A percentile compares a stretch with the other conserved stretches of the same genome.
Conservation (phyloP, 1,139 yeast genomes). For the Suhomyces coccinellae region DNA sequence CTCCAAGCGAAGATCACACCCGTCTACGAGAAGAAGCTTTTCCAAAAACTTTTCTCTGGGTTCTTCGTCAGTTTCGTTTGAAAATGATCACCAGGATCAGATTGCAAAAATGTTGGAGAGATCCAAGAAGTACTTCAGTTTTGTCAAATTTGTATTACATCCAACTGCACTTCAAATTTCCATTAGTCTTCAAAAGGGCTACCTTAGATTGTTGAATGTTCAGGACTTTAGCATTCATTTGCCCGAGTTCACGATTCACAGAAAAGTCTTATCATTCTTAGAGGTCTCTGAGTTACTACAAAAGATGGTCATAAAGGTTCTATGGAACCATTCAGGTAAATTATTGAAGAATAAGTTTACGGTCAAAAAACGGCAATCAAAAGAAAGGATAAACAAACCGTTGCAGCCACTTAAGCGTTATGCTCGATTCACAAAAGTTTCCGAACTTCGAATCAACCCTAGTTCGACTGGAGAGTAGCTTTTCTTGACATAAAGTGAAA, state of each 20-base stretch:
- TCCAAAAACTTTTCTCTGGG: slow-evolving; percentile 7
- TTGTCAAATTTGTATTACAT: slow-evolving; percentile 48
- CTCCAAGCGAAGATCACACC: slow-evolving; percentile 1
- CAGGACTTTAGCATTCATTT: slow-evolving; percentile 54
- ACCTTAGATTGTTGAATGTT: slow-evolving; percentile 59
- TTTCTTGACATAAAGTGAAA: slow-evolving; percentile 9
- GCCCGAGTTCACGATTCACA: slow-evolving; percentile 52
- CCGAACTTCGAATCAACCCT: slow-evolving; percentile 17
- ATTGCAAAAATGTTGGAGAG: slow-evolving; percentile 58
- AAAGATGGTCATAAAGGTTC: slow-evolving; percentile 50
- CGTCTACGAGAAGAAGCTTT: not conserved
- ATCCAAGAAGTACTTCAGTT: slow-evolving; percentile 58
- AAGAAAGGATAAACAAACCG: slow-evolving; percentile 18
- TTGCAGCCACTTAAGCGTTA: slow-evolving; percentile 31
- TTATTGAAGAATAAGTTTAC: slow-evolving; percentile 56
- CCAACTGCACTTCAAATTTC: slow-evolving; percentile 55
- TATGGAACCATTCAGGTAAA: slow-evolving; percentile 59
- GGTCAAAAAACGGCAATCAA: slow-evolving; percentile 19
- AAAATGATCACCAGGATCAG: slow-evolving; percentile 36
- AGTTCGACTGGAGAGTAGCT: slow-evolving; percentile 1
- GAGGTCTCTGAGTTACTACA: slow-evolving; percentile 57
- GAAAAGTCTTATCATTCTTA: slow-evolving; percentile 51
- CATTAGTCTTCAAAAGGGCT: slow-evolving; percentile 56
- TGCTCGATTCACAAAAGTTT: slow-evolving; percentile 26
- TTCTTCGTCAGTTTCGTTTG: slow-evolving; percentile 11